Conservation (phyloP, 305 asterid species). For the Salvia sclarea region DNA sequence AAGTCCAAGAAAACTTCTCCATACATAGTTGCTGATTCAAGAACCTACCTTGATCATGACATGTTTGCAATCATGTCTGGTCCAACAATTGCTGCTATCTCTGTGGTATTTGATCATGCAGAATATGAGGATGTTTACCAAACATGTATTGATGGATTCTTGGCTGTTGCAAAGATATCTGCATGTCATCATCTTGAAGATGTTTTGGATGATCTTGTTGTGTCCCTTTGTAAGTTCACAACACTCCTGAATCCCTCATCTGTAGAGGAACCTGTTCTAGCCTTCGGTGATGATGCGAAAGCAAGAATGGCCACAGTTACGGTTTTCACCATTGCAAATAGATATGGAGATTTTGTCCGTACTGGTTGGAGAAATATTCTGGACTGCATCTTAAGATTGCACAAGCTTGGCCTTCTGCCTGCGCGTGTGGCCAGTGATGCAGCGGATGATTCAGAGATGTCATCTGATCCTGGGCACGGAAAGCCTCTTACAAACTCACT, state of each 20-base stretch:
- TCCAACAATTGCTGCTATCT: slow-evolving; percentile 95
- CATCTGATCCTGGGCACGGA: slow-evolving; percentile 81
- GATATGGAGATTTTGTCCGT: slow-evolving; percentile 85
- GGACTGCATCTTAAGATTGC: slow-evolving; percentile 89
- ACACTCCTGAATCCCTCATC: slow-evolving; percentile 83
- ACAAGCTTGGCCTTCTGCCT: slow-evolving; percentile 94
- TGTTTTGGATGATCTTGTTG: slow-evolving; percentile 92
- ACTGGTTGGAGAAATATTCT: slow-evolving; percentile 96
- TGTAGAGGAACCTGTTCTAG: slow-evolving; percentile 93
- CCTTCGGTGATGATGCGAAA: slow-evolving; percentile 93
- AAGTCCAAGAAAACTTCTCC: slow-evolving; percentile 80
- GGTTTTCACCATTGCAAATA: slow-evolving; percentile 86
- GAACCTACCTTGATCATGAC: slow-evolving; percentile 92
- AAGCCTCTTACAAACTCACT: slow-evolving; percentile 73
- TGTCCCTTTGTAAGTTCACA: slow-evolving; percentile 91
- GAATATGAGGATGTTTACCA: slow-evolving; percentile 93
- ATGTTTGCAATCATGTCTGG: slow-evolving; percentile 99
- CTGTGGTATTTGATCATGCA: slow-evolving; percentile 94
- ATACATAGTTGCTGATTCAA: slow-evolving; percentile 73
- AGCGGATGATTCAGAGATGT: slow-evolving; percentile 81
- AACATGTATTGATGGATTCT: slow-evolving; percentile 92
- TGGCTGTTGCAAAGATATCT: slow-evolving; percentile 96
- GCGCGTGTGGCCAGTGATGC: slow-evolving; percentile 99
- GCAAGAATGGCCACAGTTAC: slow-evolving; percentile 96
- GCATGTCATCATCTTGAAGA: slow-evolving; percentile 98